phyloP scores from a whole-genome alignment of 2,329 filamentous ascomycete species.

The Exophiala phaeomuriformis region DNA sequence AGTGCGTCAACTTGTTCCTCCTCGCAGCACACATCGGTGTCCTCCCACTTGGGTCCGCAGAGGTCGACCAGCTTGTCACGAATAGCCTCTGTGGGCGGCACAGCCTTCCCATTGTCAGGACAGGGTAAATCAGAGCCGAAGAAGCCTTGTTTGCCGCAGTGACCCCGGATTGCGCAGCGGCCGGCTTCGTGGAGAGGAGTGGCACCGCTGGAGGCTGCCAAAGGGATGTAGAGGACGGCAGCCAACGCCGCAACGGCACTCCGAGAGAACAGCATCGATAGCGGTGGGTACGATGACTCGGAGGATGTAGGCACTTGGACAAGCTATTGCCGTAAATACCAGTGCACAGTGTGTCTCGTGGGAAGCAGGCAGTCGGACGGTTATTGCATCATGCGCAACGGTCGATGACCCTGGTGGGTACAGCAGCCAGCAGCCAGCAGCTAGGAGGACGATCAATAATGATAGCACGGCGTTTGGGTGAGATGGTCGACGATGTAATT shows the following conservation, averaged over 20 bases:
- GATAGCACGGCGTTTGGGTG: too few species aligned
- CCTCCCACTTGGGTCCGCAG: conserved; percentile 79
- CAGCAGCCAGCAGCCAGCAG: too few species aligned
- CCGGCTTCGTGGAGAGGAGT: conserved; percentile 69
- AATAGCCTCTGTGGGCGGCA: conserved; percentile 62
- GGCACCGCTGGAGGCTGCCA: conserved; percentile 7
- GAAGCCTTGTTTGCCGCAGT: conserved; percentile 84
- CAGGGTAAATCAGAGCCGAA: conserved; percentile 89
- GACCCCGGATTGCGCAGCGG: conserved; percentile 80
- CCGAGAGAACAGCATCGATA: conserved; percentile 11
- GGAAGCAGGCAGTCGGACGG: neutral
- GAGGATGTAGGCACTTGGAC: neutral
- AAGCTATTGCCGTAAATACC: neutral
- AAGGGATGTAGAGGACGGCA: conserved; percentile 11
- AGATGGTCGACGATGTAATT: too few species aligned
- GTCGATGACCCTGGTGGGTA: too few species aligned
- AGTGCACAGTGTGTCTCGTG: neutral
- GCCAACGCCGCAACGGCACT: conserved; percentile 11
- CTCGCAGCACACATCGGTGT: conserved; percentile 77
- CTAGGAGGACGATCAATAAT: too few species aligned
- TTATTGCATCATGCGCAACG: neutral
- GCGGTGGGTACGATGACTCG: neutral
- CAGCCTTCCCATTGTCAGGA: conserved; percentile 77
- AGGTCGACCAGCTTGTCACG: conserved; percentile 73
- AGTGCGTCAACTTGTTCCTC: conserved; percentile 76